phyloP scores from a whole-genome alignment of 257 asterid species.

The Solanum infundibuliforme region DNA sequence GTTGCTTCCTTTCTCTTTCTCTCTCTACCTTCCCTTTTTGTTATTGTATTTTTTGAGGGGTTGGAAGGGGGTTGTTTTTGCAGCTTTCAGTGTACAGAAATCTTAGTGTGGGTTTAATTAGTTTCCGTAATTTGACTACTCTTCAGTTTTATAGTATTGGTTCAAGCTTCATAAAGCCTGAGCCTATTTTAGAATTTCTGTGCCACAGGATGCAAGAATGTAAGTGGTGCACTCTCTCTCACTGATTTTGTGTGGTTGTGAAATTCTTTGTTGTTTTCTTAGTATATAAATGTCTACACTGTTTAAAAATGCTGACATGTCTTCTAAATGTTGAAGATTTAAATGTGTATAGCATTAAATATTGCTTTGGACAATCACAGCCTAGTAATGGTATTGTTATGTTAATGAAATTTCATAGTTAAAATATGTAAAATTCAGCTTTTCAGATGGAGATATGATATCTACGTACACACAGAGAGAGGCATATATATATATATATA shows the following conservation, averaged over 20 bases:
- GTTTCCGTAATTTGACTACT: not conserved
- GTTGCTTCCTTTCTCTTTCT: not conserved
- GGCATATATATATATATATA: not conserved
- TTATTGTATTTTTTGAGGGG: not conserved
- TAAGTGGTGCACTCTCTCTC: not conserved
- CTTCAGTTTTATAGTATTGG: not conserved
- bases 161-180: not conserved
- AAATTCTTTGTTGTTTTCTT: not conserved
- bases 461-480: not conserved
- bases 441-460: not conserved
- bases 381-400: not conserved
- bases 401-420: not conserved
- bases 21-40: not conserved
- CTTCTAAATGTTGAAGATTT: not conserved
- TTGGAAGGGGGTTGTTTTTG: not conserved
- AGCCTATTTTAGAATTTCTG: not conserved
- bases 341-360: not conserved
- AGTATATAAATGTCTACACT: not conserved
- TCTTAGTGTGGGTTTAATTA: not conserved
- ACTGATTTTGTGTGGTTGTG: not conserved
- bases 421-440: not conserved
- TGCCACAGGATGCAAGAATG: not conserved
- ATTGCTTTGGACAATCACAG: not conserved
- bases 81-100: not conserved
- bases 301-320: not conserved